Evolutionary conservation across 2,329 filamentous ascomycete genomes (phyloP), one percentile per base, ranked within the genome.

Genomic region (Aspergillus bombycis): DNA sequence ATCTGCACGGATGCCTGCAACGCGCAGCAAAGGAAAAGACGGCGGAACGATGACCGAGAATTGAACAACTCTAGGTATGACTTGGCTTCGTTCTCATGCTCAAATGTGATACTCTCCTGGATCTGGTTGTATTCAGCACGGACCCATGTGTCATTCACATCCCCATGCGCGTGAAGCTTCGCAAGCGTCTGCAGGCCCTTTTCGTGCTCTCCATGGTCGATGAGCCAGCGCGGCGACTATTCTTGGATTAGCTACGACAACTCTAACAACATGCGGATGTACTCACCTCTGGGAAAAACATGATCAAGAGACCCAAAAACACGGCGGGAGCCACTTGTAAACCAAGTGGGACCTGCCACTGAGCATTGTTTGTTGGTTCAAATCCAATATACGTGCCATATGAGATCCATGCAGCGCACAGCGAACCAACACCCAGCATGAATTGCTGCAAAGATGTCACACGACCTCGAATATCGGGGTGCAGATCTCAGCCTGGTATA

Each of bases 361-460:
- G 86, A 12, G 80, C 81, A 68, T 79, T 75, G 69, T 84, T 80
- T 57, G 71, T 76, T 1, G 77, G 71, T 1, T 76, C 68, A 63
- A 88, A 85, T 19, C 82, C 81, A 46, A 83, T 79, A 66, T 86
- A 86, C 4, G 82, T 83, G 52, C 88, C 91, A 65, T 89, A 94
- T 0, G 87, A 88, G 55, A 91, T 87, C 91, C 91, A 93, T 0
- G 88, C 84, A 0, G 92, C 91, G 19, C 88, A 79, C 1, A 95
- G 84, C 19, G 90, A 82, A 62, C 92, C 92, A 32, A 94, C 85
- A 1, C 91, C 91, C 58, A 94, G 76, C 91, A 94, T 94, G 73
- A 94, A 93, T 71, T 94, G 91, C 75, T 94, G 91, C 4, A 94
- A 81, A 34, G 88, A 86, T 0, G 91, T 93, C 36, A 95, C 85